phyloP scores from a whole-genome alignment of 306 rosid species.

The Vigna nakashimae region DNA sequence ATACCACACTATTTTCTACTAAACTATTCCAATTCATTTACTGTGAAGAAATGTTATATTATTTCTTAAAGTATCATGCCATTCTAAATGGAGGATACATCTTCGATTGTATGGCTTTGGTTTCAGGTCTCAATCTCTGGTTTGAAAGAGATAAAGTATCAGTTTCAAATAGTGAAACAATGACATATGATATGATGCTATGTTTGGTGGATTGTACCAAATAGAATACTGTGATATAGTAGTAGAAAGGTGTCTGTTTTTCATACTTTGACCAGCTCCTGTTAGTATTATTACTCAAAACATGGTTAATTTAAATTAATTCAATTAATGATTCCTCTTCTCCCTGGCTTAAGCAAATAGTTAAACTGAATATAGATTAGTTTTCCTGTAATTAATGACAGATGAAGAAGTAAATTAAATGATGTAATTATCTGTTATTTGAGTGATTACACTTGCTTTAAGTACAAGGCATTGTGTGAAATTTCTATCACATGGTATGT shows the following conservation, averaged over 20 bases:
- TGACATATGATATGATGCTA: slow-evolving; percentile 8
- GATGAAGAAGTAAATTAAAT: not conserved
- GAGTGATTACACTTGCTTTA: slow-evolving; percentile 29
- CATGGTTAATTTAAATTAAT: not conserved
- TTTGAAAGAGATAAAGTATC: slow-evolving; percentile 23
- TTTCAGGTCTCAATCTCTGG: not conserved
- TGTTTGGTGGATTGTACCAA: not conserved
- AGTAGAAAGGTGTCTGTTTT: not conserved
- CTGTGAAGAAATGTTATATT: not conserved
- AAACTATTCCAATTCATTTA: slow-evolving; percentile 1
- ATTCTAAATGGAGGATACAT: not conserved
- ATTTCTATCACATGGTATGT: slow-evolving; percentile 56
- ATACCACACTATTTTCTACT: not conserved
- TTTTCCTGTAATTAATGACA: not conserved
- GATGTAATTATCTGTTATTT: not conserved
- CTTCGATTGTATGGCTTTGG: not conserved
- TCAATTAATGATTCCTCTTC: not conserved
- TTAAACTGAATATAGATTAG: not conserved
- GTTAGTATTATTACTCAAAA: not conserved
- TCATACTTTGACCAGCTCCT: not conserved
- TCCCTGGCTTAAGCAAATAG: slow-evolving; percentile 9
- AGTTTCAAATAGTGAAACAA: slow-evolving; percentile 21
- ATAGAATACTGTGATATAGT: not conserved
- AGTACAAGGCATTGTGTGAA: slow-evolving; percentile 44
- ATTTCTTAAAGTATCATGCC: too few species aligned